phyloP scores from a whole-genome alignment of 176 grass and related monocot genomes.

The Oryza longistaminata region DNA sequence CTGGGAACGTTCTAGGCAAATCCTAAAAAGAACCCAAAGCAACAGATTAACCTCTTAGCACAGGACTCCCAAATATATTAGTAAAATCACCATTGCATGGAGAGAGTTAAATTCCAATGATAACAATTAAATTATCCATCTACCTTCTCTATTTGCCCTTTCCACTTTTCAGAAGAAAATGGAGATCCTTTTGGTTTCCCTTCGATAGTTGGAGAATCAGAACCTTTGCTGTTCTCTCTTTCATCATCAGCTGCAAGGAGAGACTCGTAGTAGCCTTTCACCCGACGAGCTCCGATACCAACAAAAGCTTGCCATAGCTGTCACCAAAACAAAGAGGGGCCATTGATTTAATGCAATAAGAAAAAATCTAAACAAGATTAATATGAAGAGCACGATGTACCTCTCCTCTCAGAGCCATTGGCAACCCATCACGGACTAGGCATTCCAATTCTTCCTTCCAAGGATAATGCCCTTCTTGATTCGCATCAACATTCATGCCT shows the following conservation, averaged over 20 bases:
- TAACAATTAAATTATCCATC: background rate
- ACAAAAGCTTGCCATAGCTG: constrained; percentile 99
- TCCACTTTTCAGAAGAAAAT: constrained; percentile 81
- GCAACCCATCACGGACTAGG: constrained; percentile 79
- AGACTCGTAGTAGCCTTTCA: constrained; percentile 80
- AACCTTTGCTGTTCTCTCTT: constrained; percentile 31
- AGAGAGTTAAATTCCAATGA: constrained; percentile 4
- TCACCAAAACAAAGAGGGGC: constrained; percentile 5
- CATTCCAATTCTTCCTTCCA: constrained; percentile 93
- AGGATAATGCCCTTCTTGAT: constrained; percentile 53
- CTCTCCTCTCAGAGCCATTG: constrained; percentile 99
- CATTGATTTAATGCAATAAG: constrained; percentile 11
- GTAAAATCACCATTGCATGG: constrained; percentile 22
- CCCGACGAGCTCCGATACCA: constrained; percentile 82
- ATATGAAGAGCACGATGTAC: constrained; percentile 34
- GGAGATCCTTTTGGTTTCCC: constrained; percentile 43
- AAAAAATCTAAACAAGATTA: background rate
- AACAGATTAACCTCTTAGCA: constrained; percentile 30
- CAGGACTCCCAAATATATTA: constrained; percentile 11
- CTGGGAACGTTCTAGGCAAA: constrained; percentile 99
- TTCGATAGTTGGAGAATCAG: constrained; percentile 23
- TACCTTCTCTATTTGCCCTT: constrained; percentile 99
- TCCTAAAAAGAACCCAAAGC: constrained; percentile 51
- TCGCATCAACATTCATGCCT: constrained; percentile 31
- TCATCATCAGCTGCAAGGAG: constrained; percentile 57